Evolutionary conservation across 2,329 filamentous ascomycete genomes (phyloP).

Genomic region (Dactylellina leptospora): DNA sequence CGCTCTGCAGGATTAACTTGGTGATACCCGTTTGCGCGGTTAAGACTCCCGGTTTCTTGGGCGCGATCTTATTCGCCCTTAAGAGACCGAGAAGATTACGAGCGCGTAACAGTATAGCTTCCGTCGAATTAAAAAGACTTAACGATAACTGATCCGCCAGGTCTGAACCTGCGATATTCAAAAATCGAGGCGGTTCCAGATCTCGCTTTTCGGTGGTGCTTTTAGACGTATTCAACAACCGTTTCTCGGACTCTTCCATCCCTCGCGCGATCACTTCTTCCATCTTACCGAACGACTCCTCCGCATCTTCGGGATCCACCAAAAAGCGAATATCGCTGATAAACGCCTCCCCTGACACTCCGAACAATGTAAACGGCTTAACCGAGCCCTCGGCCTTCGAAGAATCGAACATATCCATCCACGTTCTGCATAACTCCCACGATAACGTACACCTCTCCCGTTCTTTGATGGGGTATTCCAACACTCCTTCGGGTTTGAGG

Average conservation of each 20-base stretch:
- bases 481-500: constrained; percentile 45
- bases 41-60: constrained; percentile 36
- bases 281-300: constrained; percentile 49
- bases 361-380: constrained; percentile 38
- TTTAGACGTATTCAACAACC: neutral
- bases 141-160: constrained; percentile 21
- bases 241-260: constrained; percentile 16
- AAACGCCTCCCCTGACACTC: constrained; percentile 39
- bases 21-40: constrained; percentile 24
- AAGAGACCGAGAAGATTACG: constrained; percentile 33
- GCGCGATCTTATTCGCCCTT: constrained; percentile 36
- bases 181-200: neutral
- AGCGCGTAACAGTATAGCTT: constrained; percentile 28
- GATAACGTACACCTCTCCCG: constrained; percentile 46
- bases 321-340: constrained; percentile 47
- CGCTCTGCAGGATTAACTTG: constrained; percentile 14
- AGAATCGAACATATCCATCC: constrained; percentile 49
- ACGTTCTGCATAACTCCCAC: constrained; percentile 37
- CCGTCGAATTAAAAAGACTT: constrained; percentile 22
- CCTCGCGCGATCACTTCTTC: constrained; percentile 23
- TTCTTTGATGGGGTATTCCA: constrained; percentile 50
- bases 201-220: neutral
- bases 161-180: too few species aligned
- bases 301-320: constrained; percentile 41
- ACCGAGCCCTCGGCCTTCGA: constrained; percentile 9